phyloP scores from a whole-genome alignment of 352 stramenopile species.

The Globisporangium rhizosaccharum region DNA sequence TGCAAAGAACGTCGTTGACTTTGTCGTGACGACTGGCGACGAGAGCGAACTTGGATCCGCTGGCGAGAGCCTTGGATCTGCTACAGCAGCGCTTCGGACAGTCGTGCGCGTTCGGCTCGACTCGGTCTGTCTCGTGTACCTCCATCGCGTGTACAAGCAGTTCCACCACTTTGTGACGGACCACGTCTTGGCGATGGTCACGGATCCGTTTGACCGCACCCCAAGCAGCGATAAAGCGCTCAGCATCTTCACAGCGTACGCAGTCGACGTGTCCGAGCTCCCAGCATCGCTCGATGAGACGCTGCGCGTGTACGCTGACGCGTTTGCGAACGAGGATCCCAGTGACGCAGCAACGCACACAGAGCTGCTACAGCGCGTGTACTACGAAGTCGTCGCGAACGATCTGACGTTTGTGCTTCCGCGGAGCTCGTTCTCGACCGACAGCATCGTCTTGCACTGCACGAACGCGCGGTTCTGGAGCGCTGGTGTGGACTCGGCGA shows the following conservation, averaged over 20 bases:
- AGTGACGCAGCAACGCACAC: background rate
- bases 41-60: constrained; percentile 2
- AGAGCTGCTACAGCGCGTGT: constrained; percentile 6
- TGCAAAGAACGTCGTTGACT: constrained; percentile 68
- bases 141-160: constrained; percentile 86
- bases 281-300: constrained; percentile 32
- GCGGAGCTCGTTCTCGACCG: constrained; percentile 69
- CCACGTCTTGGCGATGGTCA: constrained; percentile 30
- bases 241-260: constrained; percentile 27
- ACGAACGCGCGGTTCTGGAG: constrained; percentile 77
- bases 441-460: constrained; percentile 68
- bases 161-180: constrained; percentile 74
- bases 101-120: constrained; percentile 58
- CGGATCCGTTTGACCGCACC: constrained; percentile 22
- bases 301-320: constrained; percentile 28
- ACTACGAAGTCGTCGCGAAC: constrained; percentile 75
- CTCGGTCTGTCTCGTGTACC: constrained; percentile 74
- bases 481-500: constrained; percentile 45
- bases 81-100: constrained; percentile 16
- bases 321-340: constrained; percentile 13
- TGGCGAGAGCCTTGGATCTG: constrained; percentile 2
- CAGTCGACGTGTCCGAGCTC: constrained; percentile 28
- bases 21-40: constrained; percentile 23
- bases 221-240: constrained; percentile 26
- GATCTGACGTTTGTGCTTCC: constrained; percentile 77